Evolutionary conservation across 345 rosid species (phyloP).

Genomic region (Ceriops zippeliana): DNA sequence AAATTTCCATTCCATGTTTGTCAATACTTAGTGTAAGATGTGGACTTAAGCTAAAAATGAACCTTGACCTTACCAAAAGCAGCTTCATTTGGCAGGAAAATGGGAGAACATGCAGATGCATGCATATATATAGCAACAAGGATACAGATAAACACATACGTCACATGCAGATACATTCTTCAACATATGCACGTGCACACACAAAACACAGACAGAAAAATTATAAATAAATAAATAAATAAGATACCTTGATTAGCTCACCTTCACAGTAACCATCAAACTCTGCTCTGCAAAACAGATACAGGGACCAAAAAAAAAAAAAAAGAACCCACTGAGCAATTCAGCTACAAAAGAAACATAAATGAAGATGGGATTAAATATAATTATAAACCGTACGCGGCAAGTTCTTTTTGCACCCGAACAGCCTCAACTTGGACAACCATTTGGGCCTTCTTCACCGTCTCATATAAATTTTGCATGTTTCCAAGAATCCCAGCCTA

Average conservation of each 20-base stretch:
- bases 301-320: neutral
- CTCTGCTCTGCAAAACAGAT: constrained; percentile 61
- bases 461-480: constrained; percentile 87
- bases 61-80: no score
- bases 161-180: neutral
- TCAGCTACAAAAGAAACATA: constrained; percentile 15
- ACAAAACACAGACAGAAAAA: neutral
- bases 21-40: no score
- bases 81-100: no score
- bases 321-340: constrained; percentile 13
- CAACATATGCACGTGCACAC: neutral
- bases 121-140: neutral
- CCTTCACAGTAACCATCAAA: constrained; percentile 98
- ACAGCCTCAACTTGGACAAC: constrained; percentile 99
- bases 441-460: constrained; percentile 96
- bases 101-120: no score
- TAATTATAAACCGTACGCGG: constrained; percentile 45
- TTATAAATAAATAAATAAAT: no score
- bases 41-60: no score
- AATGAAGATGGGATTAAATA: neutral
- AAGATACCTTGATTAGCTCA: constrained; percentile 84
- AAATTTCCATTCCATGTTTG: no score
- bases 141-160: neutral
- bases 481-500: constrained; percentile 95
- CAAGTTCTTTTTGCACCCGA: constrained; percentile 87